Evolutionary conservation across 176 grass and related monocot species (phyloP), one percentile per base, ranked within the genome.

Genomic region (Luzula sylvatica): DNA sequence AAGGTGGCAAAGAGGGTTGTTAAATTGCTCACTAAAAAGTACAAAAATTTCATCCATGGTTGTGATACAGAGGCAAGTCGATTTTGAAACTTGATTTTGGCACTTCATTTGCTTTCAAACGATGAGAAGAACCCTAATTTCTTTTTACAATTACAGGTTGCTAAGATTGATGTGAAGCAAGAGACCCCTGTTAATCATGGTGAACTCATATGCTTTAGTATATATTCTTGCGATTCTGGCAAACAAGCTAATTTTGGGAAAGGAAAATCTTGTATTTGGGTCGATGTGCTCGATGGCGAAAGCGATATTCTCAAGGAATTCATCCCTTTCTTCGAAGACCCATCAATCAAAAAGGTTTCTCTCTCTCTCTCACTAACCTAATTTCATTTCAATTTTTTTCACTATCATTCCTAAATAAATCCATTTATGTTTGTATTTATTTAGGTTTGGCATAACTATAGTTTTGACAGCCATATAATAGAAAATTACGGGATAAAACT

Each of bases 381-480:
- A 44, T 11, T 46, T 39, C 23, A 19, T 43, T 35, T 59, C 30
- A 6, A n/a, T 66, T 70, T 49, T 64, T 60, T 22, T 60, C 65
- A 29, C 22, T n/a, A 72, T 46, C 4, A 49, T 61, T 11, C 69
- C 56, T 23, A 55, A 22, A 46, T 24, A 21, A 50, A 56, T 14
- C 2, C 40, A 32, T 55, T 66, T 53, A 65, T 65, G 62, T 57
- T 74, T 54, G 24, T 61, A 17, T 39, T 77, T 46, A 22, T 87
- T 26, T 65, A 95, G 88, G 89, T 95, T 66, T 95, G 89, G 83
- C 89, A 95, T 75, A 95, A 95, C 61, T 95, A 95, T 52, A 95
- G 80, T 70, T 95, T 95, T 78, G 83, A 88, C 71, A 88, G 22
- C 56, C 88, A 94, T 69, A 58, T 78, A 54, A 75, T 95, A 81